Base-by-base conservation (phyloP, 2,329 filamentous ascomycete species). In the Sporothrix schenckii region DNA sequence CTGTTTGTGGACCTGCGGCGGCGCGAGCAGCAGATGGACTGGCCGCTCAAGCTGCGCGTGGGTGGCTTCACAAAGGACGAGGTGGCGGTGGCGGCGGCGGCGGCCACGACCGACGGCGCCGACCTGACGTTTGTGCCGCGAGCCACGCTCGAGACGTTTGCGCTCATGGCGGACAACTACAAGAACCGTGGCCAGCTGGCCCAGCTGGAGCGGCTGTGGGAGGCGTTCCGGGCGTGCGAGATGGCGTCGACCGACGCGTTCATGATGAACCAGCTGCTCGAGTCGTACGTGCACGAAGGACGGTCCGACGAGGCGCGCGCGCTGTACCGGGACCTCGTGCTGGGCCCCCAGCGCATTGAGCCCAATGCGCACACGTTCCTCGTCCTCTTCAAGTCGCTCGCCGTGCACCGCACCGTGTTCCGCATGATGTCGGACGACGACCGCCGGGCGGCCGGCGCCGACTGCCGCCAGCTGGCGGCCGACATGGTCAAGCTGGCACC, bases 231-330 rank as follows among this genome's bases (percentile, higher is more conserved):
- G 16, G 81, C 86, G 58, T 87, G 90, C 16, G 85, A 89, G 73
- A 88, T 94, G 72, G 54, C 68, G n/a, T 83, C 82, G 69, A 86
- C 90, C 1, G 90, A 92, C 76, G 87, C 88, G 10, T 91, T 90
- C 78, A 91, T 94, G 80, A 88, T 94, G 84, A 95, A 94, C 78
- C 90, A 93, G 76, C 81, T 94, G 27, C 85, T 95, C 34, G 87
- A 88, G 72, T 87, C 88, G 7, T 86, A 89, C 72, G 83, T 91
- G 61, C 86, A 88, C 72, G 85, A 86, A 71, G 86, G 87, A 66
- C 82, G 87, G 68, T 82, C 84, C 58, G 78, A 80, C 30, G 81
- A 85, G 66, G 87, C 91, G 0, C 83, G 86, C 75, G 76, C 80
- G 2, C 83, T 89, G 41, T 92, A 89, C 77, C 77, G 80, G 11